phyloP scores from a whole-genome alignment of 305 asterid genomes.

The Fraxinus latifolia region DNA sequence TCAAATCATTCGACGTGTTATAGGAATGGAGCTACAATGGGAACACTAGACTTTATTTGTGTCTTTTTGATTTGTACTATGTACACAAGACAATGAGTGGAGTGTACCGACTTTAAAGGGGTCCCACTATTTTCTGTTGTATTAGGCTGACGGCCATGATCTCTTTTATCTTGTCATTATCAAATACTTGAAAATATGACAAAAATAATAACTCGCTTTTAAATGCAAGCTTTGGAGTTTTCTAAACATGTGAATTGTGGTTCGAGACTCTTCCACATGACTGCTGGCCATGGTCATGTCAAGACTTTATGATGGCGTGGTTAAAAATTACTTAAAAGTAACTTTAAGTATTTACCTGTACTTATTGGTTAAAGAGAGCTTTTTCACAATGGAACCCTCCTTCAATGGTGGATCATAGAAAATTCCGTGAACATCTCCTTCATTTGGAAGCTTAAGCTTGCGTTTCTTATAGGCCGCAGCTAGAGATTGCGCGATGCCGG shows the following conservation, averaged over 20 bases:
- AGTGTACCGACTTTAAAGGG: neutral
- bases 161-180: neutral
- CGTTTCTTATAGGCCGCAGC: conserved; percentile 59
- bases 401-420: conserved; percentile 53
- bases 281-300: neutral
- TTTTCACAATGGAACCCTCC: conserved; percentile 34
- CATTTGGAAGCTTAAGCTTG: conserved; percentile 38
- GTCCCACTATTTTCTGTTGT: neutral
- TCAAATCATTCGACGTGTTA: neutral
- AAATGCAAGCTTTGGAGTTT: neutral
- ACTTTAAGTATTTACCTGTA: conserved; percentile 36
- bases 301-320: neutral
- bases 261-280: neutral
- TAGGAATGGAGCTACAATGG: neutral
- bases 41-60: neutral
- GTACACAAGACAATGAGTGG: neutral
- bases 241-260: neutral
- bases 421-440: conserved; percentile 1
- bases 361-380: conserved; percentile 42
- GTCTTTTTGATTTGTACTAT: neutral
- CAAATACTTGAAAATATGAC: neutral
- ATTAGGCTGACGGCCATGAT: neutral
- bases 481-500: conserved; percentile 45
- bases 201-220: neutral
- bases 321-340: neutral